These are phyloP conservation scores for Cichorium intybus DNA, from an alignment of 140 eudicot genomes.

Conservation along the genomic window DNA sequence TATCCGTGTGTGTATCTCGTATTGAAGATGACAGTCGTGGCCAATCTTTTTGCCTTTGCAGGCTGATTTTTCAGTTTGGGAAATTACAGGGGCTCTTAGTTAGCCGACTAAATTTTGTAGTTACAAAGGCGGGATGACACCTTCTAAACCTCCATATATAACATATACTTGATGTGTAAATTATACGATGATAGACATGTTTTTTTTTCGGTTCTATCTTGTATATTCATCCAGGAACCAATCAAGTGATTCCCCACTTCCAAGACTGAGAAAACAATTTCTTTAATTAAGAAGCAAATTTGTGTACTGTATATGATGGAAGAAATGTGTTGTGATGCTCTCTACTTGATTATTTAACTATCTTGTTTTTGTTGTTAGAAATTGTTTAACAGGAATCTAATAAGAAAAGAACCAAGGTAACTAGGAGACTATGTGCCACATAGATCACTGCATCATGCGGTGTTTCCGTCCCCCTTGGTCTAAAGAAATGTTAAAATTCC, in stretches of 20 bases:
- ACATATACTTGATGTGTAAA: constrained; percentile 7
- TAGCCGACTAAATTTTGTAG: constrained; percentile 50
- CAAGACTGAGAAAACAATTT: background rate
- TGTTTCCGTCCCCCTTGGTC: no score
- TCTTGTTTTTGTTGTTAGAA: background rate
- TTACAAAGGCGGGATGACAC: constrained; percentile 23
- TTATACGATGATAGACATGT: constrained; percentile 19
- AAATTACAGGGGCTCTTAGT: constrained; percentile 19
- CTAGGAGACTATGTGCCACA: no score
- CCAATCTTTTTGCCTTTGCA: constrained; percentile 23
- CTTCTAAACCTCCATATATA: constrained; percentile 15
- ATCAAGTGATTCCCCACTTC: background rate
- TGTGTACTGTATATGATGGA: constrained; percentile 6
- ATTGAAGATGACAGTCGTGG: background rate
- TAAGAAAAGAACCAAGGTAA: constrained; percentile 3
- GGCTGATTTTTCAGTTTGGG: constrained; percentile 31
- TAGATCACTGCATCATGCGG: no score
- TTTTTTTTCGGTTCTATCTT: background rate
- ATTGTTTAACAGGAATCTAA: constrained; percentile 1
- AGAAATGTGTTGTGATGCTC: constrained; percentile 14
- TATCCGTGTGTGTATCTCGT: background rate
- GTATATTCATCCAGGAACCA: background rate
- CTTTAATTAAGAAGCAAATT: constrained; percentile 9
- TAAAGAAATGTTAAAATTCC: no score
- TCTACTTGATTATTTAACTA: constrained; percentile 1